These are phyloP conservation scores for Phialophora macrospora DNA, from an alignment of 2,329 filamentous ascomycete genomes.

Conservation along the genomic window DNA sequence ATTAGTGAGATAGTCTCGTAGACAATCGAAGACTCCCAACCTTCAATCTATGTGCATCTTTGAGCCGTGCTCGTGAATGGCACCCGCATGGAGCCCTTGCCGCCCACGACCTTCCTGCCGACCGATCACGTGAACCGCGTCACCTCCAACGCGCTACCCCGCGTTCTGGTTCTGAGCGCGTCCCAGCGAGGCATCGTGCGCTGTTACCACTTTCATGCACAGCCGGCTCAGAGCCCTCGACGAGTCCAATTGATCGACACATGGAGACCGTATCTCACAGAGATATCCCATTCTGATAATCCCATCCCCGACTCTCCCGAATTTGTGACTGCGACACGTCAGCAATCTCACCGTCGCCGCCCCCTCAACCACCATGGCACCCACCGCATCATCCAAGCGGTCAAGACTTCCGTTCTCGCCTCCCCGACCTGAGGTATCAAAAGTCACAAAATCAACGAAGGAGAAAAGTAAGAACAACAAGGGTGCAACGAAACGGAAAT, in stretches of 20 bases:
- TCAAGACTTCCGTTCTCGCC: constrained; percentile 52
- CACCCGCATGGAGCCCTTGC: too few species aligned
- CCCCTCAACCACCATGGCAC: constrained; percentile 1
- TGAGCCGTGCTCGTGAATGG: not conserved
- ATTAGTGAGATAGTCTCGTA: constrained; percentile 25
- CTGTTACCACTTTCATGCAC: not conserved
- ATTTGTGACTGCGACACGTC: not conserved
- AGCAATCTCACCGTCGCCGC: not conserved
- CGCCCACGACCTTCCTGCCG: too few species aligned
- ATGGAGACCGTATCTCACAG: not conserved
- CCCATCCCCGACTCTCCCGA: not conserved
- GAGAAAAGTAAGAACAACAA: constrained; percentile 23
- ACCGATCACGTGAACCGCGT: constrained; percentile 1
- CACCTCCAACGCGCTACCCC: not conserved
- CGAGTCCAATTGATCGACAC: not conserved
- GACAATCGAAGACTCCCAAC: constrained; percentile 1
- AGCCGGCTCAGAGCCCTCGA: not conserved
- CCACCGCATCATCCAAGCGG: constrained; percentile 1
- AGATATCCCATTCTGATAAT: not conserved
- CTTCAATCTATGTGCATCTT: not conserved
- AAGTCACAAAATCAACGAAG: constrained; percentile 34
- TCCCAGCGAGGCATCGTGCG: not conserved
- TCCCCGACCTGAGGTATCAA: constrained; percentile 43
- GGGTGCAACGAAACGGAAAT: constrained; percentile 2
- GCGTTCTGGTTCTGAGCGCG: not conserved